phyloP scores from a whole-genome alignment of 768 basidiomycete genomes.

The Leccinellum rugosiceps region DNA sequence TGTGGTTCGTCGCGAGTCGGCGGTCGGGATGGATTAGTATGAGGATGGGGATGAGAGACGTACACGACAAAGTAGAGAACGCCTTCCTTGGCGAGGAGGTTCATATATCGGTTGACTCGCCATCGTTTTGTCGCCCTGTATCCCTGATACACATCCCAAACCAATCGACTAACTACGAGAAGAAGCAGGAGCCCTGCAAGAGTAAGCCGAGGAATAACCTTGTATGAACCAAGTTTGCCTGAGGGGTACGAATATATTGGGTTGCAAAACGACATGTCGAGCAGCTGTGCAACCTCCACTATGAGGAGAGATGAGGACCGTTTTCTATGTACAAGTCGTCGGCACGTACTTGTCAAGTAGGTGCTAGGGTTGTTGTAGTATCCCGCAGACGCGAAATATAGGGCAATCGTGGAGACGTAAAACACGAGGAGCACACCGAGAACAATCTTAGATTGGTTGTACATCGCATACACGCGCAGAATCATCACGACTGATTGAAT shows the following conservation, averaged over 20 bases:
- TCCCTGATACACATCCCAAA: conserved; percentile 5
- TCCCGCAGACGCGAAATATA: neutral
- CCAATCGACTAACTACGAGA: conserved; percentile 3
- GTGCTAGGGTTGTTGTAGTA: conserved; percentile 5
- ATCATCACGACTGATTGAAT: conserved; percentile 20
- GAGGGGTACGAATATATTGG: neutral
- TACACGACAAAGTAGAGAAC: conserved; percentile 18
- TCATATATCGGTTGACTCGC: conserved; percentile 13
- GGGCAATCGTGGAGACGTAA: conserved; percentile 6
- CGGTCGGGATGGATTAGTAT: neutral
- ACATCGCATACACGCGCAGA: conserved; percentile 25
- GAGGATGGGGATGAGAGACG: neutral
- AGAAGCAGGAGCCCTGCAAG: conserved; percentile 12
- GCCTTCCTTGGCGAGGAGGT: conserved; percentile 13
- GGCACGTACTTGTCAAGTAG: conserved; percentile 8
- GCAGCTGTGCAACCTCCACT: conserved; percentile 11
- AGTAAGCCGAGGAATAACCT: conserved; percentile 7
- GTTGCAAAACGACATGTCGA: conserved; percentile 16
- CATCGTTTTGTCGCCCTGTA: conserved; percentile 10
- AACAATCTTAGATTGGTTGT: conserved; percentile 11
- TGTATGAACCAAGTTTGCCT: conserved; percentile 6
- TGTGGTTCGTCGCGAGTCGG: neutral
- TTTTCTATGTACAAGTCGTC: neutral
- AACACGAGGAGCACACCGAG: conserved; percentile 13
- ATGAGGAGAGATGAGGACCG: neutral